phyloP scores from a whole-genome alignment of 2,329 filamentous ascomycete genomes.

The Trichoderma atrobrunneum region DNA sequence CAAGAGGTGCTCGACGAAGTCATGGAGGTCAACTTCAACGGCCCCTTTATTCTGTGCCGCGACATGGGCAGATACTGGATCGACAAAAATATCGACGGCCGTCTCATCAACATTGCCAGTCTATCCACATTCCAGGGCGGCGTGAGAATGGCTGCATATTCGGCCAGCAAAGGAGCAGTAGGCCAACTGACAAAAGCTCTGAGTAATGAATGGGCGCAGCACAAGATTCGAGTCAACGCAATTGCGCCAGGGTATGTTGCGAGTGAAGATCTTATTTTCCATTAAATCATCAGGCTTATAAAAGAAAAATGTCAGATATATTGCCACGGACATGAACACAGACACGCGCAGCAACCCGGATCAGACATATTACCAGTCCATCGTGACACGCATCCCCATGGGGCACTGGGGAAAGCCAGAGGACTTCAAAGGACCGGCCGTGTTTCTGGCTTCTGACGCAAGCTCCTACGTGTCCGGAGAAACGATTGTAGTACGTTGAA shows the following conservation, averaged over 20 bases:
- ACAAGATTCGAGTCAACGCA: constrained; percentile 7
- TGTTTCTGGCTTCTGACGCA: background rate
- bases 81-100: background rate
- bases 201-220: background rate
- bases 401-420: background rate
- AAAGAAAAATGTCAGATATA: background rate
- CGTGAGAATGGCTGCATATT: background rate
- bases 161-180: background rate
- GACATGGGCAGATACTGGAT: constrained; percentile 11
- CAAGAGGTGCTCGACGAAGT: background rate
- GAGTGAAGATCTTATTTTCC: background rate
- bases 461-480: constrained; percentile 3
- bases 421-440: background rate
- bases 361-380: background rate
- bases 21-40: constrained; percentile 1
- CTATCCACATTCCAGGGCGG: constrained; percentile 5
- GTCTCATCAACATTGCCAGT: constrained; percentile 4
- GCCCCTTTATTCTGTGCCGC: constrained; percentile 1
- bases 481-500: background rate
- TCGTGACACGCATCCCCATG: background rate
- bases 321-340: constrained; percentile 4
- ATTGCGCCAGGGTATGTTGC: constrained; percentile 3
- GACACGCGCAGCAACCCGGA: background rate
- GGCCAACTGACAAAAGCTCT: background rate
- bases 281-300: no score